phyloP scores from a whole-genome alignment of 306 rosid species.

The Dryas drummondii region DNA sequence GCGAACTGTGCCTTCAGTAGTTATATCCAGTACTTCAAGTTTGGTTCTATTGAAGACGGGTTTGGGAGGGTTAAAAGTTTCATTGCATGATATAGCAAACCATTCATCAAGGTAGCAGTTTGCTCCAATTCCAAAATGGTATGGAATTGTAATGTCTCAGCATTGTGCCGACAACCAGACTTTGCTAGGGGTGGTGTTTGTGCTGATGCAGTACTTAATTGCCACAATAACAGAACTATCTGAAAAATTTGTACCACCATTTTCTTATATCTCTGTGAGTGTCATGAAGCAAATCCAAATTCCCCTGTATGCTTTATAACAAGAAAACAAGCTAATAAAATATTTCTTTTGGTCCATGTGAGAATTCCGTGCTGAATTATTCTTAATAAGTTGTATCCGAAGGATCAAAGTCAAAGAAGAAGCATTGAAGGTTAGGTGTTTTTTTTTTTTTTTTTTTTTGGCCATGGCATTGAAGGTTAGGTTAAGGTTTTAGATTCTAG shows the following conservation, averaged over 20 bases:
- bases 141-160: background rate
- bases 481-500: background rate
- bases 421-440: background rate
- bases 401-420: background rate
- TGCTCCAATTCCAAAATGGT: constrained; percentile 1
- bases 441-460: too few relatives aligned
- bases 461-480: too few relatives aligned
- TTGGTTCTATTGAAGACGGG: background rate
- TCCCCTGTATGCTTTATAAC: background rate
- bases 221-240: background rate
- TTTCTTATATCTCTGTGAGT: background rate
- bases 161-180: background rate
- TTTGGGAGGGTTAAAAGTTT: background rate
- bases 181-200: background rate
- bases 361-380: background rate
- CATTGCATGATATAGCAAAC: constrained; percentile 10
- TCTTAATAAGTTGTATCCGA: background rate
- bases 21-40: background rate
- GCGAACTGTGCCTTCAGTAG: background rate
- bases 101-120: constrained; percentile 8
- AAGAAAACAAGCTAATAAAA: background rate
- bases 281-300: background rate
- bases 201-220: background rate
- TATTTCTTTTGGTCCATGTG: background rate
- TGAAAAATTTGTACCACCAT: background rate